Percentiles rank a stretch among this genome's conserved stretches.
Conservation (phyloP, 2,329 filamentous ascomycete genomes). For the Botrytis elliptica region DNA sequence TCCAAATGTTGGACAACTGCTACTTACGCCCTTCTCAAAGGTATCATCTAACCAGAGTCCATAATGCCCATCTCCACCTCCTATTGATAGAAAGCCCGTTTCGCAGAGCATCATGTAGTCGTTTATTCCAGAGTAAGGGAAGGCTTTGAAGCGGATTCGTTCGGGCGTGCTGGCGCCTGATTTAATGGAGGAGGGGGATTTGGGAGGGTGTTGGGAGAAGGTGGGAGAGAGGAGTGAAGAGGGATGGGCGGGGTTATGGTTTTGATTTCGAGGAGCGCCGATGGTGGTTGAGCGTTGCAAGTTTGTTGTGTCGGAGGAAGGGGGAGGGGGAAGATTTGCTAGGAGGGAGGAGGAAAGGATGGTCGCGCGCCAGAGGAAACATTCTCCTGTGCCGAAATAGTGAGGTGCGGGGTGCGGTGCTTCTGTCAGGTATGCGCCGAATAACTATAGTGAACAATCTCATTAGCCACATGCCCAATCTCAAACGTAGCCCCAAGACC, state of each 20-base stretch:
- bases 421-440: slow-evolving; percentile 93
- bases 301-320: slow-evolving; percentile 63
- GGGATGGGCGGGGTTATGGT: slow-evolving; percentile 13
- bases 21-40: slow-evolving; percentile 80
- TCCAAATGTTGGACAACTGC: slow-evolving; percentile 84
- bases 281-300: slow-evolving; percentile 61
- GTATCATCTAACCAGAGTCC: slow-evolving; percentile 90
- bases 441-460: slow-evolving; percentile 54
- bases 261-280: slow-evolving; percentile 28
- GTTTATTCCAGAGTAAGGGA: slow-evolving; percentile 92
- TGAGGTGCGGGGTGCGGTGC: slow-evolving; percentile 75
- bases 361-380: slow-evolving; percentile 83
- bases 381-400: slow-evolving; percentile 96
- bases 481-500: background rate
- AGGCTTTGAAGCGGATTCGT: slow-evolving; percentile 90
- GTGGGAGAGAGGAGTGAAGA: slow-evolving; percentile 30
- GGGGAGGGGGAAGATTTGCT: slow-evolving; percentile 60
- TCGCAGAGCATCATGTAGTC: slow-evolving; percentile 97
- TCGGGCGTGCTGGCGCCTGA: slow-evolving; percentile 58
- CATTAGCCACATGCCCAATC: background rate
- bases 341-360: slow-evolving; percentile 54
- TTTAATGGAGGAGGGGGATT: slow-evolving; percentile 27
- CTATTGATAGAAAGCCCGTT: slow-evolving; percentile 77
- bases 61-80: slow-evolving; percentile 85
- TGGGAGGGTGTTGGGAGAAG: slow-evolving; percentile 29